Percentiles rank a stretch among this genome's conserved stretches.
phyloP scores from a whole-genome alignment of 805 yeast species.

The Starmerella tilneyi region DNA sequence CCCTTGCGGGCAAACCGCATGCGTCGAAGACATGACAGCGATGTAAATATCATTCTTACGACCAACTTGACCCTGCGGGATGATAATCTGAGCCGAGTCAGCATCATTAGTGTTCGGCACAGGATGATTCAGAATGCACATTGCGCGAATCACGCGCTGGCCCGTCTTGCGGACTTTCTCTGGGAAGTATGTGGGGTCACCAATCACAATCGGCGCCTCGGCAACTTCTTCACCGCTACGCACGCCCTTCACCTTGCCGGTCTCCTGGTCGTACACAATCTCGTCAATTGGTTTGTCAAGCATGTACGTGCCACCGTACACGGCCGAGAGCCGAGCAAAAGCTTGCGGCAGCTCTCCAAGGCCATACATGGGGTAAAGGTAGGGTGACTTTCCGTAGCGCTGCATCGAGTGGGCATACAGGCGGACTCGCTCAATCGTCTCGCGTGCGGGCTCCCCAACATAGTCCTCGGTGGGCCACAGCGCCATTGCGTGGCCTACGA shows the following conservation, averaged over 20 bases:
- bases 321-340: slow-evolving; percentile 91
- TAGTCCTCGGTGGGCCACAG: slow-evolving; percentile 89
- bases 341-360: slow-evolving; percentile 99
- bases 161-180: slow-evolving; percentile 65
- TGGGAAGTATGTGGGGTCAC: slow-evolving; percentile 97
- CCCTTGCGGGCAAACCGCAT: slow-evolving; percentile 81
- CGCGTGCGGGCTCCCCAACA: slow-evolving; percentile 79
- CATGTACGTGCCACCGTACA: slow-evolving; percentile 98
- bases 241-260: slow-evolving; percentile 70
- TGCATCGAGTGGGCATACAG: slow-evolving; percentile 85
- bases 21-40: slow-evolving; percentile 80
- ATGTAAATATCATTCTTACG: slow-evolving; percentile 91
- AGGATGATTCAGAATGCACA: slow-evolving; percentile 85
- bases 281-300: slow-evolving; percentile 92
- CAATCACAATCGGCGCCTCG: slow-evolving; percentile 85
- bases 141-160: slow-evolving; percentile 64
- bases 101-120: slow-evolving; percentile 69
- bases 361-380: slow-evolving; percentile 90
- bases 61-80: slow-evolving; percentile 90
- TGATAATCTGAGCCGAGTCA: slow-evolving; percentile 86
- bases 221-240: slow-evolving; percentile 86
- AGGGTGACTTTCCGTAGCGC: slow-evolving; percentile 92
- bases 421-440: slow-evolving; percentile 74
- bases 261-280: slow-evolving; percentile 55
- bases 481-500: slow-evolving; percentile 98